Evolutionary conservation across 768 basidiomycete species (phyloP).

Genomic region (Leucocoprinus sp.): DNA sequence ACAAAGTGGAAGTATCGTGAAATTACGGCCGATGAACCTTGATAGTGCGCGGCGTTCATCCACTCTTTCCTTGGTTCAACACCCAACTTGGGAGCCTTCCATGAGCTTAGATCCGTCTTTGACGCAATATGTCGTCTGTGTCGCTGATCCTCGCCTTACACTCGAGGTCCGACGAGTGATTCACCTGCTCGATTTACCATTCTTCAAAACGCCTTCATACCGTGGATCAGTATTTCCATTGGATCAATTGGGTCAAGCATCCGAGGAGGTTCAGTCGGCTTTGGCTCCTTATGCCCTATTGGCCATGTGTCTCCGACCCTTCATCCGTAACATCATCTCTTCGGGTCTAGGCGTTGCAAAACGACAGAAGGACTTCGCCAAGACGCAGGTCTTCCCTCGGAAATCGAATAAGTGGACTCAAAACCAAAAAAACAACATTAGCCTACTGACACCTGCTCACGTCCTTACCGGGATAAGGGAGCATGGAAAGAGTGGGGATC

Average conservation of each 20-base stretch:
- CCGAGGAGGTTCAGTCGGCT: constrained; percentile 22
- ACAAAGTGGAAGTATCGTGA: constrained; percentile 17
- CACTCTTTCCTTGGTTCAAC: neutral
- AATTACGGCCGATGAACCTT: constrained; percentile 25
- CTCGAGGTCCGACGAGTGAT: constrained; percentile 20
- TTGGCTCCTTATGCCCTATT: constrained; percentile 36
- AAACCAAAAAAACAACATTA: constrained; percentile 13
- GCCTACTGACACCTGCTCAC: constrained; percentile 35
- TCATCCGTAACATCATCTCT: constrained; percentile 28
- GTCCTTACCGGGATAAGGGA: constrained; percentile 30
- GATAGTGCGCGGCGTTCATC: neutral
- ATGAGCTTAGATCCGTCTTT: neutral
- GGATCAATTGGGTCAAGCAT: constrained; percentile 21
- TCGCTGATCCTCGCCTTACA: constrained; percentile 26
- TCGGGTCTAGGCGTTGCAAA: constrained; percentile 29
- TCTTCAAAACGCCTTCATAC: constrained; percentile 7
- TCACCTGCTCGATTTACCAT: constrained; percentile 2
- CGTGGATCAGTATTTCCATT: constrained; percentile 18
- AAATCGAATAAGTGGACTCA: constrained; percentile 14
- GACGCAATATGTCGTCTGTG: constrained; percentile 18
- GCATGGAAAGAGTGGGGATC: constrained; percentile 2
- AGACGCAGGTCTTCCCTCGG: constrained; percentile 6
- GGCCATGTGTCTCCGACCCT: constrained; percentile 24
- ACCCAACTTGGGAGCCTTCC: neutral
- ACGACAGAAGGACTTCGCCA: constrained; percentile 22